Evolutionary conservation across 2,329 filamentous ascomycete genomes (phyloP), one percentile per base, ranked within the genome.

Genomic region (Pleomassaria siparia): DNA sequence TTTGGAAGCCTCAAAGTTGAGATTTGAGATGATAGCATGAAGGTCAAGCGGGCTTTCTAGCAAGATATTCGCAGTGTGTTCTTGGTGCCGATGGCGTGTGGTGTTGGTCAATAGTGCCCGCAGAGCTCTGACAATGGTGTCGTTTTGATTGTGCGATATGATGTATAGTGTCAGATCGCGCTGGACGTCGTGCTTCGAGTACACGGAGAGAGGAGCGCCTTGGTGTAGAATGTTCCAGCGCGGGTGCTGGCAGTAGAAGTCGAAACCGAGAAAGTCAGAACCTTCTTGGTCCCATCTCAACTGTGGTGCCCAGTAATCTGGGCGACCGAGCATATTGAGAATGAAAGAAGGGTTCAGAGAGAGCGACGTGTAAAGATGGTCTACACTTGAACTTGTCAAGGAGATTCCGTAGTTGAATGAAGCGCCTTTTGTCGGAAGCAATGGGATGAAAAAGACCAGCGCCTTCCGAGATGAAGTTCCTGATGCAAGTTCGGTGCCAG

Each of bases 191-290:
- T 51, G 40, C 29, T 44, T 51, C 26, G 39, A 44, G 40, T 59
- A 57, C 8, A 57, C 51, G 2, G 55, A 57, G 2, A 55, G 32
- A 12, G 51, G 54, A 18, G 49, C 49, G 15, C 55, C 54, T 44
- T 55, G 54, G 12, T 43, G 33, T n/a, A 57, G 49, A 9, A 57
- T 18, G 28, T 55, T 57, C 51, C 51, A 59, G 25, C 50, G 40
- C 4, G 56, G 52, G 30, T 55, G 50, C 35, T 59, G 54, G 46
- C 52, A 57, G 37, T 46, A 59, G 39, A 57, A 54, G 35, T 59
- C 55, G 28, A 40, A 53, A 13, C 44, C 39, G 7, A 53, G 40
- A 15, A 49, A 43, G 2, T 29, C n/a, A 6, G 20, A 35, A 15
- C 40, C 33, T 41, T 53, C 49, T 37, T 50, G 30, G 15, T 56